Evolutionary conservation across 192 early-diverging fungal genomes (phyloP), one percentile per base, ranked within the genome.

Genomic region (Coemansia sp.): DNA sequence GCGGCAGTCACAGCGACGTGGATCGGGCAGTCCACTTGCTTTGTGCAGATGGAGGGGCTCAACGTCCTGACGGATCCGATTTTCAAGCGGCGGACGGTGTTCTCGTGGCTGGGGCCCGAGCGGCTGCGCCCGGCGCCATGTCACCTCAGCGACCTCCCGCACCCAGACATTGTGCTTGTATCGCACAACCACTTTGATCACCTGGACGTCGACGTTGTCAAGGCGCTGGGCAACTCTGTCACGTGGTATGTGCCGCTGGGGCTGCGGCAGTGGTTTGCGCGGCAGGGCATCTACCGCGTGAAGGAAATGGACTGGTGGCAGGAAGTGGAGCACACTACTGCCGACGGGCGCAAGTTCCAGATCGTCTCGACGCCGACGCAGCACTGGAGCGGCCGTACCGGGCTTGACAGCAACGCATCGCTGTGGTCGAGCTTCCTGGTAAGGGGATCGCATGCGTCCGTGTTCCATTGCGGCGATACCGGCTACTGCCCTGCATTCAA

Each of bases 171-270:
- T 19, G 89, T 95, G 22, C 74, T 94, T 17, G 88, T 95, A 46
- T 88, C 85, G 32, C 94, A 96, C 71, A 94, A 93, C 74, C 94
- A 96, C 75, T 94, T 93, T 75, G 94, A 94, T 64, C 92, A 94
- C 66, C 66, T 93, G 60, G 93, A 95, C 66, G 49, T 87, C 34
- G 66, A 81, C 10, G 90, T 89, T 19, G 86, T 93, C 41, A 55
- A 83, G 22, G 61, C 69, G 20, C 77, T 95, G 25, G 83, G 83
- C 6, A 82, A 86, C 54, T 62, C 76, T 9, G 83, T 74, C 5
- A 83, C 80, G 17, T 94, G 86, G 75, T 93, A 84, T 71, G 91
- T 92, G 22, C 94, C 94, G 3, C 79, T 94, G 20, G 92, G 90
- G 3, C 90, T 91, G 61, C 88, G 88, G 23, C 55, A 62, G 10